Percentiles rank a stretch among this genome's conserved stretches.
Evolutionary conservation across 495 filamentous ascomycete species (phyloP).

Genomic region (Staphylotrichum longicolle): DNA sequence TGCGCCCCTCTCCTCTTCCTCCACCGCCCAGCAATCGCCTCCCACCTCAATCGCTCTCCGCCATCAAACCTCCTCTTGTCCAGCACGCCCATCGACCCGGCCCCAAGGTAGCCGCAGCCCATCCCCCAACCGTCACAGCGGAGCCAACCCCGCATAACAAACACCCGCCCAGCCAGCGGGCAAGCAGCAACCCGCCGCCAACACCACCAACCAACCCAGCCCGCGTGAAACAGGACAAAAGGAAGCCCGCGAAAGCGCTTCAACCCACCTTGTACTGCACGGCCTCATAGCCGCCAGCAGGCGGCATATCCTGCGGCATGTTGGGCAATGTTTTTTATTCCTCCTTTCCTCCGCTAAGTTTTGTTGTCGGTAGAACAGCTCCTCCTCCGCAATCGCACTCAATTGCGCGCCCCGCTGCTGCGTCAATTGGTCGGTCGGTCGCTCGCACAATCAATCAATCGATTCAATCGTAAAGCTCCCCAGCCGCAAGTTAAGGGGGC

Average conservation of each 20-base stretch:
- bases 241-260: not conserved
- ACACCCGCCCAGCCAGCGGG: too few species aligned
- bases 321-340: conserved; percentile 30
- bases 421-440: not conserved
- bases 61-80: too few species aligned
- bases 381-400: not conserved
- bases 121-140: too few species aligned
- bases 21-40: too few species aligned
- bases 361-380: not conserved
- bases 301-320: conserved; percentile 90
- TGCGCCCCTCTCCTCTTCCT: too few species aligned
- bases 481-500: too few species aligned
- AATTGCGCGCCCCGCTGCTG: not conserved
- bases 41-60: too few species aligned
- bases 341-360: conserved; percentile 4
- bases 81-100: too few species aligned
- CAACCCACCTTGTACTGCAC: conserved; percentile 88
- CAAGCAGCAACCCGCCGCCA: not conserved
- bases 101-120: too few species aligned
- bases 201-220: not conserved
- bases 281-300: conserved; percentile 85
- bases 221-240: not conserved
- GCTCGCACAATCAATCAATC: not conserved
- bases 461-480: too few species aligned
- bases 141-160: too few species aligned